A percentile compares a stretch with the other conserved stretches of the same genome.
Conservation (phyloP, 2,329 filamentous ascomycete genomes). For the Tolypocladium ovalisporum region DNA sequence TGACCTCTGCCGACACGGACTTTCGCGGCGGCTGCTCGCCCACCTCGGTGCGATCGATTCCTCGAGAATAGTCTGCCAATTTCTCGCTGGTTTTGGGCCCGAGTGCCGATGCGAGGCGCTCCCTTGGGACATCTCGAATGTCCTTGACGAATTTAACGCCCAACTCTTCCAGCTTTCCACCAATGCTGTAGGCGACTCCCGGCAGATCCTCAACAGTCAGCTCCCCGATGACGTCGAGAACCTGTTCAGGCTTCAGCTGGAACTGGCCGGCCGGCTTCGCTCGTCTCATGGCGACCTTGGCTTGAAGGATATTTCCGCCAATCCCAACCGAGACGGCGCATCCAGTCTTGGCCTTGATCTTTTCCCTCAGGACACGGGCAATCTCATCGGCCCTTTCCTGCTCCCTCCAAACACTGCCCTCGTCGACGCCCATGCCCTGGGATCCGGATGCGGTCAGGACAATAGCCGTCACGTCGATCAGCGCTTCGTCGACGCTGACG, state of each 20-base stretch:
- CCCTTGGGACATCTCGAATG: conserved; percentile 64
- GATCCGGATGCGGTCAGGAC: conserved; percentile 57
- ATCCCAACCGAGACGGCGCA: conserved; percentile 91
- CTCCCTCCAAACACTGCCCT: conserved; percentile 64
- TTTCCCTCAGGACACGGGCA: conserved; percentile 49
- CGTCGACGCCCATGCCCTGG: conserved; percentile 49
- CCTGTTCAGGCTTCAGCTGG: conserved; percentile 72
- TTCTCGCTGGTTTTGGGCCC: conserved; percentile 91
- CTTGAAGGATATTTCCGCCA: conserved; percentile 79
- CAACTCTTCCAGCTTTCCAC: conserved; percentile 78
- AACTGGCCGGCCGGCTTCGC: conserved; percentile 92
- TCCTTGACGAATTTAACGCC: conserved; percentile 76
- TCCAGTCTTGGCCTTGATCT: conserved; percentile 63
- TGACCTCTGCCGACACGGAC: conserved; percentile 93
- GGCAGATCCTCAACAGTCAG: conserved; percentile 74
- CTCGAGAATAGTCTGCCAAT: conserved; percentile 80
- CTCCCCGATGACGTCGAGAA: conserved; percentile 64
- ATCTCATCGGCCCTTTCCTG: conserved; percentile 69
- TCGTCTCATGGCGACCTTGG: conserved; percentile 80
- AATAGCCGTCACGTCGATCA: conserved; percentile 69
- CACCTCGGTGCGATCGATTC: conserved; percentile 77
- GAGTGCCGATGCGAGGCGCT: conserved; percentile 60
- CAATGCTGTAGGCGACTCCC: conserved; percentile 84
- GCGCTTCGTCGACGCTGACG: conserved; percentile 90
- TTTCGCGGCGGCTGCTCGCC: conserved; percentile 80